phyloP scores from a whole-genome alignment of 192 early-diverging fungal species.

The Glomus cerebriforme region DNA sequence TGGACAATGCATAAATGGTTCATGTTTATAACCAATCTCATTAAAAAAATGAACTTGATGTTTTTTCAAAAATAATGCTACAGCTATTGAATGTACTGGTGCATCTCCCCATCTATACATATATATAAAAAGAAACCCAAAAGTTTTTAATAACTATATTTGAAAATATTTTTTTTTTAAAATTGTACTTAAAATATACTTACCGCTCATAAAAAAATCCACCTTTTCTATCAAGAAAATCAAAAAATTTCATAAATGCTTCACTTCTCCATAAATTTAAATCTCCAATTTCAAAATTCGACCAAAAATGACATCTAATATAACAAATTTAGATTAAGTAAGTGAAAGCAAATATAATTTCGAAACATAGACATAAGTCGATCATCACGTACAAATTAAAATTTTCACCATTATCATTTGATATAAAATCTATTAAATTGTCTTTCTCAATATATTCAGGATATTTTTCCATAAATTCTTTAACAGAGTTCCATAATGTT shows the following conservation, averaged over 20 bases:
- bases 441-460: constrained; percentile 52
- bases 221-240: constrained; percentile 70
- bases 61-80: constrained; percentile 57
- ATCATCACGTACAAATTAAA: constrained; percentile 58
- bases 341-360: neutral
- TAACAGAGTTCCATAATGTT: constrained; percentile 69
- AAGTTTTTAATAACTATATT: neutral
- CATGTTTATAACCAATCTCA: constrained; percentile 74
- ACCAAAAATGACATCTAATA: constrained; percentile 79
- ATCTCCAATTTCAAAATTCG: constrained; percentile 80
- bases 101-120: constrained; percentile 71
- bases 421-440: constrained; percentile 55
- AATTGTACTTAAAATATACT: neutral
- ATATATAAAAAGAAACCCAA: neutral
- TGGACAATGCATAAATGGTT: constrained; percentile 62
- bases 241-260: constrained; percentile 68
- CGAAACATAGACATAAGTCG: neutral
- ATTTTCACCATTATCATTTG: constrained; percentile 51
- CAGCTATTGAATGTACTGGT: constrained; percentile 71
- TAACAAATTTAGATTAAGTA: neutral
- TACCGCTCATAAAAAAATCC: constrained; percentile 86
- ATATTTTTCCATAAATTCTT: constrained; percentile 51
- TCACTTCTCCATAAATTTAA: constrained; percentile 67
- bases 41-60: constrained; percentile 73
- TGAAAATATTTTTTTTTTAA: no score